These are phyloP conservation scores for Neopestalotiopsis sp. DNA, from an alignment of 2,329 filamentous ascomycete species.

Conservation along the genomic window DNA sequence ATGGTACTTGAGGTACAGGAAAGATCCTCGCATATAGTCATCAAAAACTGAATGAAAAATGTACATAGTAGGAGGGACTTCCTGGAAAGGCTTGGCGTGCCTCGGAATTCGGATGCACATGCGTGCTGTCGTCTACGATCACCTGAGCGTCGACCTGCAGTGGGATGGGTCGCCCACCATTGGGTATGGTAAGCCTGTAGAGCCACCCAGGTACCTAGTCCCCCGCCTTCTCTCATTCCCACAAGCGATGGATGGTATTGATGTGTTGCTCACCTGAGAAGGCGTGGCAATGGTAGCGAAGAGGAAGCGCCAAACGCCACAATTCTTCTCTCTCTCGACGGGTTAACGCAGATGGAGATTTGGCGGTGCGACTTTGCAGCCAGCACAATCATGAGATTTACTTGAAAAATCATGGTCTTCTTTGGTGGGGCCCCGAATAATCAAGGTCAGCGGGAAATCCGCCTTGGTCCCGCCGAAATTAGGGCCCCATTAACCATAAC, in stretches of 20 bases:
- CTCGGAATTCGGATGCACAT: slow-evolving; percentile 4
- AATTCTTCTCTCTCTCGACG: neutral
- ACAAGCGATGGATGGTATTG: slow-evolving; percentile 13
- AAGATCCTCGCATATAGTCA: neutral
- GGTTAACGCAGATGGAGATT: slow-evolving; percentile 4
- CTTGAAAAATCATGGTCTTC: neutral
- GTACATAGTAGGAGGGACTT: neutral
- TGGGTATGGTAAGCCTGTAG: neutral
- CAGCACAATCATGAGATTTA: neutral
- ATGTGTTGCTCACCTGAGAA: too few species aligned
- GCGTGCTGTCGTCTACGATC: slow-evolving; percentile 2
- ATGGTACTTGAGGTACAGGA: neutral
- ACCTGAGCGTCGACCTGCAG: slow-evolving; percentile 9
- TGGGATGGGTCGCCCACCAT: neutral
- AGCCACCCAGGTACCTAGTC: neutral
- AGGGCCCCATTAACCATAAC: neutral
- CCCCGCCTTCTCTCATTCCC: neutral
- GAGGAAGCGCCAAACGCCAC: slow-evolving; percentile 8
- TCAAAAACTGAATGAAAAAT: neutral
- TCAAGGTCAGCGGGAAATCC: neutral
- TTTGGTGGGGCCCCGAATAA: neutral
- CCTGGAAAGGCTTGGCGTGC: neutral
- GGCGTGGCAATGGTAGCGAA: slow-evolving; percentile 18
- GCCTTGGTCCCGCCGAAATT: neutral
- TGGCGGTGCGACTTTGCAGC: neutral